Conservation (phyloP, 129 eudicot species). For the Oenanthe sinensis region DNA sequence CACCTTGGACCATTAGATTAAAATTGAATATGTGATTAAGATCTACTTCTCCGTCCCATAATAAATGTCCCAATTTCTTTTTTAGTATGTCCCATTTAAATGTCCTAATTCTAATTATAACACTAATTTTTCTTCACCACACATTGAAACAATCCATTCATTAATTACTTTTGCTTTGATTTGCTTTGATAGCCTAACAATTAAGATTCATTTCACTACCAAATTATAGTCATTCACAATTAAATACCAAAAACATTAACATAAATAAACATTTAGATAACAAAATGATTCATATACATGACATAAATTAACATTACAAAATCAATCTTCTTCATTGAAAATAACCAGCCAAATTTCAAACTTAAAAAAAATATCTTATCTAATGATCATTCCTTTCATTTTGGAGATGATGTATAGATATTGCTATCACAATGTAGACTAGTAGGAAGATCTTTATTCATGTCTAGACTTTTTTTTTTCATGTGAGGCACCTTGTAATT, state of each 20-base stretch:
- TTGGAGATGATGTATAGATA: neutral
- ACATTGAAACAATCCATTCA: neutral
- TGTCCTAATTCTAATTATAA: neutral
- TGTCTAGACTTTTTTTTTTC: neutral
- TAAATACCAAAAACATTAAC: too few species aligned
- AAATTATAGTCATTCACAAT: too few species aligned
- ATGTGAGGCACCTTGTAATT: constrained; percentile 11
- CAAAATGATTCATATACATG: too few species aligned
- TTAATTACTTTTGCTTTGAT: too few species aligned
- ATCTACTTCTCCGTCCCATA: neutral
- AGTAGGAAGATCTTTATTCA: neutral
- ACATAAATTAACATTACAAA: too few species aligned
- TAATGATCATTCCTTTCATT: neutral
- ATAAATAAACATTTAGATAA: too few species aligned
- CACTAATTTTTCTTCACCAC: neutral
- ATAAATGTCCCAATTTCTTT: neutral
- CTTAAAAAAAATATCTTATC: too few species aligned
- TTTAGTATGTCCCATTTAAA: neutral
- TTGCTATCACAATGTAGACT: neutral
- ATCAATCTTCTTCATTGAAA: too few species aligned
- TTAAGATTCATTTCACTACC: too few species aligned
- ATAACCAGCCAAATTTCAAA: neutral
- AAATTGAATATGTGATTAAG: too few species aligned
- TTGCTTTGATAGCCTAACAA: too few species aligned
- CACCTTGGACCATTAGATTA: too few species aligned